Evolutionary conservation across 306 rosid genomes (phyloP).

Genomic region (Lablab purpureus): DNA sequence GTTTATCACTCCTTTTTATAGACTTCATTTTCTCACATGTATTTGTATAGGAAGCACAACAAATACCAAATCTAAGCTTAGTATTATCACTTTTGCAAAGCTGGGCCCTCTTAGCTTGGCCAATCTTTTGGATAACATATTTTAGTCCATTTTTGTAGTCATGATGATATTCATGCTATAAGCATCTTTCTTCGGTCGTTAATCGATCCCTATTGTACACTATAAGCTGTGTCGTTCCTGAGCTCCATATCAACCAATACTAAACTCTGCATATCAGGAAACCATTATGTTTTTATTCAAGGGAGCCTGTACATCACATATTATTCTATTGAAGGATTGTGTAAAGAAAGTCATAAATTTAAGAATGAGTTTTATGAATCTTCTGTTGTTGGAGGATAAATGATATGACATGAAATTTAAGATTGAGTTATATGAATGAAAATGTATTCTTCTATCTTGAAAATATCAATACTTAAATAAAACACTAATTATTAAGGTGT

Average conservation of each 20-base stretch:
- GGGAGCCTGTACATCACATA: background rate
- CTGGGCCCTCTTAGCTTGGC: background rate
- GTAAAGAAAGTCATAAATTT: too few relatives aligned
- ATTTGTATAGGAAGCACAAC: background rate
- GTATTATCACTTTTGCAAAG: slow-evolving; percentile 11
- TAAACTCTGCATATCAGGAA: background rate
- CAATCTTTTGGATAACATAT: background rate
- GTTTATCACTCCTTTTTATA: background rate
- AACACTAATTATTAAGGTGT: too few relatives aligned
- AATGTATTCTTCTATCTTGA: too few relatives aligned
- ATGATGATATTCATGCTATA: background rate
- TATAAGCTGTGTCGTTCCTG: background rate
- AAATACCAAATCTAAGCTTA: background rate
- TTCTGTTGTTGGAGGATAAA: too few relatives aligned
- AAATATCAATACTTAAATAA: too few relatives aligned
- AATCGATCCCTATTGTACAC: background rate
- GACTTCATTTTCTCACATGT: background rate
- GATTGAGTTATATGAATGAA: too few relatives aligned
- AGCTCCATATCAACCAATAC: slow-evolving; percentile 9
- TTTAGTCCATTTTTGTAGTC: background rate
- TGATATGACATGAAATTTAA: too few relatives aligned
- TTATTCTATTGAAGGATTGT: background rate
- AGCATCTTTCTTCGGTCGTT: slow-evolving; percentile 2
- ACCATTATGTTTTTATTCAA: background rate
- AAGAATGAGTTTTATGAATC: too few relatives aligned